phyloP scores from a whole-genome alignment of 2,329 filamentous ascomycete genomes.

The Aspergillus melleus region DNA sequence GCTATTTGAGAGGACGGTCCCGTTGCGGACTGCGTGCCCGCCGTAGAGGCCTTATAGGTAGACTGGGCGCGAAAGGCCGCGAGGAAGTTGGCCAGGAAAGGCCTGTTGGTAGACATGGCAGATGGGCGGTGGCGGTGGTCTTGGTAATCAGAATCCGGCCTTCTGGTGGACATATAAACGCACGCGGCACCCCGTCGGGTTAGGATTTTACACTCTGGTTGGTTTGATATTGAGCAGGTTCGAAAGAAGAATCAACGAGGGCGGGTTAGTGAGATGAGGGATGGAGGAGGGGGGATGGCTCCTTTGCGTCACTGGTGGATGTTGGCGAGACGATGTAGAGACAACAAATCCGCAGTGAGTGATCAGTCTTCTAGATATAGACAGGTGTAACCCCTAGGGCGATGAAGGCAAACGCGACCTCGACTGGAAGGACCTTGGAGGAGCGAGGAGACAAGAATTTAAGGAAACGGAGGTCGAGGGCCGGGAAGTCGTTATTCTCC shows the following conservation, averaged over 20 bases:
- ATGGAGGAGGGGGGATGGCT: neutral
- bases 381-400: too few species aligned
- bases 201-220: neutral
- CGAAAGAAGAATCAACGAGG: neutral
- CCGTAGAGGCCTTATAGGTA: slow-evolving; percentile 55
- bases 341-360: neutral
- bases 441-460: neutral
- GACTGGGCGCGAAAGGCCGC: slow-evolving; percentile 67
- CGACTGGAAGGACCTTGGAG: neutral
- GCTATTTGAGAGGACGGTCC: slow-evolving; percentile 39
- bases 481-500: slow-evolving; percentile 9
- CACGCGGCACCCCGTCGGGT: neutral
- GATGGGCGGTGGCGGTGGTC: neutral
- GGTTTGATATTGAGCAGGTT: neutral
- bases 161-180: neutral
- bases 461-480: slow-evolving; percentile 7
- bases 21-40: slow-evolving; percentile 35
- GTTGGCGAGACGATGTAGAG: neutral
- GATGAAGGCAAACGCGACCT: neutral
- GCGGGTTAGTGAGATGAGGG: neutral
- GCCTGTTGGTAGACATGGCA: slow-evolving; percentile 64
- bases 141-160: neutral
- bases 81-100: slow-evolving; percentile 67
- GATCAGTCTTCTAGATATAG: neutral
- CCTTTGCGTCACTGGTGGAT: neutral